Evolutionary conservation across 2,329 filamentous ascomycete genomes (phyloP), one percentile per base, ranked within the genome.

Genomic region (Aureobasidium uvarum): DNA sequence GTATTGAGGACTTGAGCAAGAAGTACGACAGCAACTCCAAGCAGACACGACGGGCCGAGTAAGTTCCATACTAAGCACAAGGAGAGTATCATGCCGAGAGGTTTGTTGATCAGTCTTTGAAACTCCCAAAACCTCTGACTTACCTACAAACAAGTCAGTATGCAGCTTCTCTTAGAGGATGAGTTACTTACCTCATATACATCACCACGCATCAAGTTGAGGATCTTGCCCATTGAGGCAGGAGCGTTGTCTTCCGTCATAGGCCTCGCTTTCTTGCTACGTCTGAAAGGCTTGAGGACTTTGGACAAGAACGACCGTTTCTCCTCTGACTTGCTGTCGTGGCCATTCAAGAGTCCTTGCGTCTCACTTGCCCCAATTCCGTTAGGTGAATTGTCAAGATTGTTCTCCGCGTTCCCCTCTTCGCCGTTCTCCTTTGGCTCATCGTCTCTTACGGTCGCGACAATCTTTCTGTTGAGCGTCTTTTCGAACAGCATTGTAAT

Each of bases 121-220:
- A 95, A 90, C 67, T 96, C 92, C 92, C 92, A 96, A 71, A 96
- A 95, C 50, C 80, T 76, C 72, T 94, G 91, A 2, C 91, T 45
- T 16, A 62, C 58, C 58, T 62, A 10, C 11, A 20, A 13, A 13
- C 14, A 38, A 4, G n/a, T 60, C 13, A 60, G 56, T 16, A 2
- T 41, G 2, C 8, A 2, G 23, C 20, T 39, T 25, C 33, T 36
- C 33, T 36, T 36, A 10, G 33, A 36, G 2, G 3, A 36, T 36
- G 33, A 36, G 25, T 7, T 10, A 18, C 58, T 51, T 14, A 59
- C 63, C 31, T 68, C 67, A 72, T 94, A 95, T 0, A 89, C 90
- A 74, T 95, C 91, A 66, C 82, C 82, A 43, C 91, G 87, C 81
- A 96, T 90, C 2, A 96, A 77, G 71, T 96, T 96, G 67, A 96